Percentiles rank a stretch among this genome's conserved stretches.
Conservation (phyloP, 2,329 filamentous ascomycete genomes). For the Pseudogymnoascus sp. region DNA sequence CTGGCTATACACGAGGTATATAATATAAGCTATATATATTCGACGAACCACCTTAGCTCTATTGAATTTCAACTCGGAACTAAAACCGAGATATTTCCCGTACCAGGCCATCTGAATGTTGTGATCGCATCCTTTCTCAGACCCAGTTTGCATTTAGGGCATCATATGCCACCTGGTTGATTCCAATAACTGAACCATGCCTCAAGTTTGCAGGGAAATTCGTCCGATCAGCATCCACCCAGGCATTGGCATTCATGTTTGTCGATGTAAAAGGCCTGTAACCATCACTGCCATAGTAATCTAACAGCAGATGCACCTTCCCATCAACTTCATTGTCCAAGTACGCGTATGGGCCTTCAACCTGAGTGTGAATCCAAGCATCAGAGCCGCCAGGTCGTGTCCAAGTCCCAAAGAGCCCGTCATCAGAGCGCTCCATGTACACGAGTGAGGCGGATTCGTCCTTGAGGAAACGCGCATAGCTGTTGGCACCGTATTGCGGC, state of each 20-base stretch:
- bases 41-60: background rate
- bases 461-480: constrained; percentile 49
- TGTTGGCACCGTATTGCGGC: constrained; percentile 25
- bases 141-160: constrained; percentile 35
- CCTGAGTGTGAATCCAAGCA: constrained; percentile 36
- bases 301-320: constrained; percentile 42
- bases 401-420: constrained; percentile 46
- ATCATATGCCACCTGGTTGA: constrained; percentile 37
- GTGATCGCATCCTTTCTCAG: constrained; percentile 11
- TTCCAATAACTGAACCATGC: constrained; percentile 44
- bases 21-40: background rate
- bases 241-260: constrained; percentile 38
- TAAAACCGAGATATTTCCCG: background rate
- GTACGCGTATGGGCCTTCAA: constrained; percentile 40
- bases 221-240: constrained; percentile 37
- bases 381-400: constrained; percentile 38
- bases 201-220: constrained; percentile 42
- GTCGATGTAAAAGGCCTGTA: constrained; percentile 44
- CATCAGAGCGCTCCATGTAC: constrained; percentile 42
- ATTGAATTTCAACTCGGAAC: background rate
- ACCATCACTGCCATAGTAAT: constrained; percentile 41
- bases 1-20: background rate
- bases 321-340: constrained; percentile 35
- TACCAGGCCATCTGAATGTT: background rate
- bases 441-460: constrained; percentile 46